Evolutionary conservation across 148 eudicot species (phyloP), one percentile per base, ranked within the genome.

Genomic region (Polygonum aviculare): DNA sequence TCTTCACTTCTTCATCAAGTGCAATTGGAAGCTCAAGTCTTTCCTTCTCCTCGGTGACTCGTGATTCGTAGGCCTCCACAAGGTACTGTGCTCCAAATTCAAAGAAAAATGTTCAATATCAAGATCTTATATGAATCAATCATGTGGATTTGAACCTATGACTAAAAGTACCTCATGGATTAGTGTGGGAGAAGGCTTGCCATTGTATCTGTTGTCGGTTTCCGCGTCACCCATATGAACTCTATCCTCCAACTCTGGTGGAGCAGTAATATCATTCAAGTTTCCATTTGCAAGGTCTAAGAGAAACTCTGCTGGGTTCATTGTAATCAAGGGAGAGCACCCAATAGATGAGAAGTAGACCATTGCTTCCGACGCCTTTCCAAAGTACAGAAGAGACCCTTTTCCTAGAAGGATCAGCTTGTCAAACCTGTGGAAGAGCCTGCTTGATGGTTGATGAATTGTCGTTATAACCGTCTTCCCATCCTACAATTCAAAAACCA

Each of bases 291-390:
- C 98, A 35, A 94, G 90, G 84, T 94, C 98, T 47, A 94, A 83
- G 79, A 94, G 87, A 77, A 92, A 94, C 81, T 94, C 98, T 22
- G 97, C 97, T 8, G 98, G 98, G 76, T 94, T 94, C 97, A 94
- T 94, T 7, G 98, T 80, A 51, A 94, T 94, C 47, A 88, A 81
- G 22, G 98, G 98, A 65, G 71, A 65, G 15, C 98, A 94, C 80
- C 96, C 97, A 63, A 94, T 87, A 19, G 97, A 83, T 74, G 96
- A 82, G 76, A 94, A 94, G 69, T 94, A 94, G 70, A 72, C 74
- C 93, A 89, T 84, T 79, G 91, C 98, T 78, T 94, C 89, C 5
- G 96, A 88, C 22, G 97, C 93, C 79, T 92, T 92, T 40, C 98
- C 98, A 75, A 83, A 94, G 79, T 92, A 94, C 41, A 92, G 87